A percentile compares a stretch with the other conserved stretches of the same genome.
Conservation (phyloP, 2,329 filamentous ascomycete species). For the Helminthosporium solani region DNA sequence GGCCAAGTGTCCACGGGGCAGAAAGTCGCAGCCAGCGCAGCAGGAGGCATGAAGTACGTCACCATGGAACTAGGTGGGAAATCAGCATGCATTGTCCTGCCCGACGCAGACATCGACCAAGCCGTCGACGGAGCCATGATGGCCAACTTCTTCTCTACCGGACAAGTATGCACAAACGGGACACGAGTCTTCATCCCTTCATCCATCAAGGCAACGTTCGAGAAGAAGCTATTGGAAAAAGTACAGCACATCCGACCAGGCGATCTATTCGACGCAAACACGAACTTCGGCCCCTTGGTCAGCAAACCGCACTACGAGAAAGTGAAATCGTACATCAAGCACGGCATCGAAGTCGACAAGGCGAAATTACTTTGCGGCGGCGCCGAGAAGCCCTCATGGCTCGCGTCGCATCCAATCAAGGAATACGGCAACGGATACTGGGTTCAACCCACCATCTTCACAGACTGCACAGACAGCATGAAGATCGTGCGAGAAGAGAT, state of each 20-base stretch:
- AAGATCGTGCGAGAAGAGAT: conserved; percentile 79
- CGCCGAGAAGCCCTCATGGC: conserved; percentile 54
- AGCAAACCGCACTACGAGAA: conserved; percentile 74
- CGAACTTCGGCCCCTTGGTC: conserved; percentile 83
- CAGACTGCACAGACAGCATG: conserved; percentile 82
- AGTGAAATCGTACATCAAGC: conserved; percentile 72
- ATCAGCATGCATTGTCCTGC: conserved; percentile 75
- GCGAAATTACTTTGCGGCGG: conserved; percentile 76
- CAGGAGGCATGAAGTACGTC: conserved; percentile 80
- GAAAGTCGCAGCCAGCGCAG: conserved; percentile 76
- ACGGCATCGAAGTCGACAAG: conserved; percentile 71
- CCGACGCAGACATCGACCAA: conserved; percentile 73
- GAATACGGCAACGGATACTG: conserved; percentile 67
- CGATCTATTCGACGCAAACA: conserved; percentile 67
- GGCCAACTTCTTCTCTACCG: conserved; percentile 89
- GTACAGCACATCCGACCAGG: conserved; percentile 71
- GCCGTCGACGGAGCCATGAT: conserved; percentile 92
- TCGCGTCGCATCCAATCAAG: conserved; percentile 45
- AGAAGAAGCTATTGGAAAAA: conserved; percentile 67
- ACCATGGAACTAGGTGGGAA: conserved; percentile 93
- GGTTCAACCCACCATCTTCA: conserved; percentile 82
- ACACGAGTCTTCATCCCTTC: conserved; percentile 81
- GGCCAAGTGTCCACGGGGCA: conserved; percentile 81
- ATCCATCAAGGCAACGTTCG: conserved; percentile 65
- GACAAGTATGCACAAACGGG: conserved; percentile 91